A percentile compares a stretch with the other conserved stretches of the same genome.
Evolutionary conservation across 2,329 filamentous ascomycete species (phyloP).

Genomic region (Venturia asperata): DNA sequence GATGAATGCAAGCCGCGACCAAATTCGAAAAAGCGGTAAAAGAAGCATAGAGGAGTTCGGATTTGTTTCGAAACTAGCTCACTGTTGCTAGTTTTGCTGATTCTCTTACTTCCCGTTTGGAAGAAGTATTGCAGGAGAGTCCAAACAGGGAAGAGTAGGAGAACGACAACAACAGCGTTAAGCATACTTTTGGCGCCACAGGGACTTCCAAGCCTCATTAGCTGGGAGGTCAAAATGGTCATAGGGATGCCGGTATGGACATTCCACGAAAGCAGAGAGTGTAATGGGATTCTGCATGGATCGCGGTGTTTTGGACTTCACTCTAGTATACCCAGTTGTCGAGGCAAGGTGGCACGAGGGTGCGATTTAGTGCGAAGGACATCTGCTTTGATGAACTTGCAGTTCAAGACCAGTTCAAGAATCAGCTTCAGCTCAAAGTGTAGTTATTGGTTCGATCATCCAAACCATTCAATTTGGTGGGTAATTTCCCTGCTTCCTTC

Average conservation of each 20-base stretch:
- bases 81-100: too few species aligned
- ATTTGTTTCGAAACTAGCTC: background rate
- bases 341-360: background rate
- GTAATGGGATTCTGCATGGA: background rate
- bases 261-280: background rate
- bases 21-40: conserved; percentile 36
- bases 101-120: background rate
- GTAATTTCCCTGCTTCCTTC: background rate
- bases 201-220: background rate
- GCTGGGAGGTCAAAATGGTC: background rate
- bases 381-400: background rate
- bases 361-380: background rate
- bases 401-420: background rate
- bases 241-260: background rate
- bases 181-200: too few species aligned
- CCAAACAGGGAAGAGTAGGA: background rate
- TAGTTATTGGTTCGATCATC: background rate
- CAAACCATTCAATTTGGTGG: background rate
- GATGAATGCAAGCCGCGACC: conserved; percentile 47
- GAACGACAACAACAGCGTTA: background rate
- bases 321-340: background rate
- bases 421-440: background rate
- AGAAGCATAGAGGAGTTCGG: background rate
- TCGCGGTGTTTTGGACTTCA: background rate
- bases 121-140: background rate